phyloP scores from a whole-genome alignment of 1,284 basidiomycete species.

The Irpex lacteus region DNA sequence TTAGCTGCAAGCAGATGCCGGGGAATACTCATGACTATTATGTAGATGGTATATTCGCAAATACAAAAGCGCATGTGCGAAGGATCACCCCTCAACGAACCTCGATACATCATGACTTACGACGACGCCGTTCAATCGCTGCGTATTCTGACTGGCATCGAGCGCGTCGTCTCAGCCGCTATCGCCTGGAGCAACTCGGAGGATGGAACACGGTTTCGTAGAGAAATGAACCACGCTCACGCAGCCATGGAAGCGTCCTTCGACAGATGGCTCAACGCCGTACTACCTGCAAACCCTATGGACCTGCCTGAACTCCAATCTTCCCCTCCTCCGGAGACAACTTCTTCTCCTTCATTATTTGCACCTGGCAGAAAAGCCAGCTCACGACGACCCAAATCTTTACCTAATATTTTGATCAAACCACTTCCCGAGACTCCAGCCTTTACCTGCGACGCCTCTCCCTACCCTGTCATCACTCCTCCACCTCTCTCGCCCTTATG shows the following conservation, averaged over 20 bases:
- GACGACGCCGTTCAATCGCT: not conserved
- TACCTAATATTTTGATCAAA: not conserved
- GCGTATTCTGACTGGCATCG: not conserved
- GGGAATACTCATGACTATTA: not conserved
- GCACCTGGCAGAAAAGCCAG: not conserved
- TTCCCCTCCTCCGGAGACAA: too few relatives aligned
- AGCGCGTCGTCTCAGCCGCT: not conserved
- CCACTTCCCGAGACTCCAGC: not conserved
- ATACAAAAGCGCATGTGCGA: not conserved
- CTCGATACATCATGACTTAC: not conserved
- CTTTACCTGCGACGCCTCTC: not conserved
- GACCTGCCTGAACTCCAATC: not conserved
- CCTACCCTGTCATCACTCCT: not conserved
- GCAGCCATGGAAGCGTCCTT: constrained; percentile 1
- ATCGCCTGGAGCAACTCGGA: not conserved
- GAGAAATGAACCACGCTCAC: not conserved
- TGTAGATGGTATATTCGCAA: constrained; percentile 1
- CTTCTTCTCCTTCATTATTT: not conserved
- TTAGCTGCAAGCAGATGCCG: not conserved
- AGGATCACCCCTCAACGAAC: not conserved
- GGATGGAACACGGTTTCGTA: not conserved
- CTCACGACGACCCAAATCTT: not conserved
- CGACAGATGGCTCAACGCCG: constrained; percentile 1
- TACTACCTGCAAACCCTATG: not conserved
- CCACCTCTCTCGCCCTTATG: not conserved